A percentile compares a stretch with the other conserved stretches of the same genome.
phyloP scores from a whole-genome alignment of 2,329 filamentous ascomycete species.

The Onygenales sp. region DNA sequence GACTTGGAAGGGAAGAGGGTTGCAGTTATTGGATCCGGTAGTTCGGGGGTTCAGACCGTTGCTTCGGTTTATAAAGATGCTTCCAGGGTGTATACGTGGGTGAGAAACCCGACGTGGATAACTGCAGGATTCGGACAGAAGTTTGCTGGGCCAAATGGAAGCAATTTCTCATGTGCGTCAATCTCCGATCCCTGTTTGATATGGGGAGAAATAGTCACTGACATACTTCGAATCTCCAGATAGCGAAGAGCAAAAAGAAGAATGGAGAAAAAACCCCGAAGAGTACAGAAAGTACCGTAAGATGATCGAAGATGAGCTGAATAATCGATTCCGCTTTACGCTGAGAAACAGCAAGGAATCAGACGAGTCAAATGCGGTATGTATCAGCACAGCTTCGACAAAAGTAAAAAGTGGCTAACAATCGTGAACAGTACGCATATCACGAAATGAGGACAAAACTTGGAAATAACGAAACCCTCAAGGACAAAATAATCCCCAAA shows the following conservation, averaged over 20 bases:
- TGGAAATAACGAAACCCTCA: conserved; percentile 7
- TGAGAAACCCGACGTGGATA: conserved; percentile 25
- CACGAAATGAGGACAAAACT: conserved; percentile 10
- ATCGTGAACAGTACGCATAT: conserved; percentile 6
- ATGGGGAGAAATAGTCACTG: neutral
- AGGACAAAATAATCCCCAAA: conserved; percentile 12
- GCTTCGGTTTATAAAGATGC: conserved; percentile 9
- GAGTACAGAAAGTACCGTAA: conserved; percentile 24
- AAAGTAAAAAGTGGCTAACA: neutral
- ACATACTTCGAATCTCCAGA: neutral
- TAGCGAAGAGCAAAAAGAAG: conserved; percentile 21
- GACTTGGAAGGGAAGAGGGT: conserved; percentile 22
- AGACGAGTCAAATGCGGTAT: conserved; percentile 9
- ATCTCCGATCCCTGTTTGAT: neutral
- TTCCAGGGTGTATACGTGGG: conserved; percentile 19
- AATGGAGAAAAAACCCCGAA: conserved; percentile 15
- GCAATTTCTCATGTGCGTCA: conserved; percentile 9
- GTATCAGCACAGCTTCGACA: neutral
- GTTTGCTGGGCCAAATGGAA: conserved; percentile 9
- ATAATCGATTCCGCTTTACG: conserved; percentile 12
- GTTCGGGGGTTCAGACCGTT: conserved; percentile 32
- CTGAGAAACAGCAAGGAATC: conserved; percentile 12
- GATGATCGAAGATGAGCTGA: conserved; percentile 21
- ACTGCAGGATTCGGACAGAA: conserved; percentile 19
- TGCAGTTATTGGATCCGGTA: conserved; percentile 24